A percentile compares a stretch with the other conserved stretches of the same genome.
Conservation (phyloP, 805 yeast species). For the Hanseniaspora guilliermondii region DNA sequence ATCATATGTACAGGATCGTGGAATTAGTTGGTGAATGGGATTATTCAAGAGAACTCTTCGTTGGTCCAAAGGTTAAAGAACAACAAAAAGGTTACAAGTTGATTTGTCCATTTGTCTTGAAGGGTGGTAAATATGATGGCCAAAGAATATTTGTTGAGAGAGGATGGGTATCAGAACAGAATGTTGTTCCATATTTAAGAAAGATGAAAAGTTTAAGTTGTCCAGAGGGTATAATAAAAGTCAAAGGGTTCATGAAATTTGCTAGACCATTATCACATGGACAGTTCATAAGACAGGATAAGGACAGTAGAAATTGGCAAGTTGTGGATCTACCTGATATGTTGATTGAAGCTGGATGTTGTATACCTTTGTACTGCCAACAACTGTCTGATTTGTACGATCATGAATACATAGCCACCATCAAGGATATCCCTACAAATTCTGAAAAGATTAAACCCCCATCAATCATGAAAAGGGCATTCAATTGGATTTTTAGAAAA, state of each 20-base stretch:
- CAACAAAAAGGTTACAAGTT: slow-evolving; percentile 66
- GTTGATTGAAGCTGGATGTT: slow-evolving; percentile 47
- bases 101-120: slow-evolving; percentile 69
- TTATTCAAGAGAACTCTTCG: slow-evolving; percentile 75
- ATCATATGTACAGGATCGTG: slow-evolving; percentile 74
- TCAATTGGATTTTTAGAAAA: background rate
- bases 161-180: slow-evolving; percentile 79
- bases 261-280: slow-evolving; percentile 50
- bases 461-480: background rate
- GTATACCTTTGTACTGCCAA: slow-evolving; percentile 67
- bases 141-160: slow-evolving; percentile 71
- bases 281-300: slow-evolving; percentile 60
- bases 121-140: slow-evolving; percentile 40
- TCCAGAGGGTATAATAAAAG: slow-evolving; percentile 55
- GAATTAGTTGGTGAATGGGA: slow-evolving; percentile 65
- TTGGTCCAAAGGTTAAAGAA: slow-evolving; percentile 75
- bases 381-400: slow-evolving; percentile 56
- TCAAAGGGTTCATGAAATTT: slow-evolving; percentile 61
- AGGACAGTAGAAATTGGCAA: slow-evolving; percentile 56
- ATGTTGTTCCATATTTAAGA: slow-evolving; percentile 44
- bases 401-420: slow-evolving; percentile 36
- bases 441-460: no score
- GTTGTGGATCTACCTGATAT: slow-evolving; percentile 73
- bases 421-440: no score
- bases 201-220: slow-evolving; percentile 54